phyloP scores from a whole-genome alignment of 441 rosid genomes.

The Populus tomentosa region DNA sequence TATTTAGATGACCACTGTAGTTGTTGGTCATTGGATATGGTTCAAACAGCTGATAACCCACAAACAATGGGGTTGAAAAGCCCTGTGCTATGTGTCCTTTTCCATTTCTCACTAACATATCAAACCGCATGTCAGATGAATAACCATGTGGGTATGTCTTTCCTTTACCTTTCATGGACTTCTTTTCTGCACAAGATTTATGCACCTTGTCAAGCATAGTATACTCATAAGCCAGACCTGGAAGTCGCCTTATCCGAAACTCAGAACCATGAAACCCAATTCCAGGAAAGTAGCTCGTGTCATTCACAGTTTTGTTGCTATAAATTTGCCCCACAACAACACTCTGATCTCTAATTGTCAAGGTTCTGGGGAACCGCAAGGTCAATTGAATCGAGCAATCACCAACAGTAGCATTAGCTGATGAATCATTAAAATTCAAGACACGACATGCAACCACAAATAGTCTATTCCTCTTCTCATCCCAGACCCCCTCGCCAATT shows the following conservation, averaged over 20 bases:
- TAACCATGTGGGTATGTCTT: conserved; percentile 50
- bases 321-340: conserved; percentile 54
- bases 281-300: conserved; percentile 40
- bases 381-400: conserved; percentile 70
- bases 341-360: conserved; percentile 43
- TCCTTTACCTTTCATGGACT: conserved; percentile 36
- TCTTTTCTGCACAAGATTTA: conserved; percentile 37
- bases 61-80: conserved; percentile 56
- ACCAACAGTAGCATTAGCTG: conserved; percentile 46
- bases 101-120: conserved; percentile 40
- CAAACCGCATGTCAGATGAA: conserved; percentile 72
- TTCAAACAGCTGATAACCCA: conserved; percentile 44
- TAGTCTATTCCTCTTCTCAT: conserved; percentile 51
- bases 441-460: conserved; percentile 67
- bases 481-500: conserved; percentile 83
- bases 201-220: conserved; percentile 38
- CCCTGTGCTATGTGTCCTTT: conserved; percentile 45
- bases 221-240: conserved; percentile 51
- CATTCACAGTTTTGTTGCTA: conserved; percentile 46
- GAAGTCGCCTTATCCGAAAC: conserved; percentile 27
- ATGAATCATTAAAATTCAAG: conserved; percentile 42
- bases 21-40: conserved; percentile 25
- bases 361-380: conserved; percentile 53
- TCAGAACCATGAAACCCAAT: conserved; percentile 44
- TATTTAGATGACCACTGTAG: conserved; percentile 44